phyloP scores from a whole-genome alignment of 306 rosid species.

The Argentina anserina region DNA sequence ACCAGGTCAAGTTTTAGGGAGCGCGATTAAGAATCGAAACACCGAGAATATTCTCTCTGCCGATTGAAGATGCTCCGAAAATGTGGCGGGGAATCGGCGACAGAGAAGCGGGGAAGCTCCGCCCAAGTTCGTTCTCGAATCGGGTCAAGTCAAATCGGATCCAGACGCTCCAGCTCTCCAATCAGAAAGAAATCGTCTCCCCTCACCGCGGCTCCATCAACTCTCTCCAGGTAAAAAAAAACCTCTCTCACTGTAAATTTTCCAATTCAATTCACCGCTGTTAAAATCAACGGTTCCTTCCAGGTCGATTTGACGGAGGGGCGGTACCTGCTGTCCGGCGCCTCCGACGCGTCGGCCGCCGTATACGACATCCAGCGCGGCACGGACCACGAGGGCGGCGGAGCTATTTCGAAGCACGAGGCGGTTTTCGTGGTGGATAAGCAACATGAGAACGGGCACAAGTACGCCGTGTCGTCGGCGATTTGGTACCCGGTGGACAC shows the following conservation, averaged over 20 bases:
- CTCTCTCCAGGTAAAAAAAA: constrained; percentile 60
- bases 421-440: constrained; percentile 57
- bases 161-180: constrained; percentile 54
- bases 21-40: neutral
- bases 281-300: neutral
- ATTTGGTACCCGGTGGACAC: constrained; percentile 94
- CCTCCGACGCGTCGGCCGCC: constrained; percentile 77
- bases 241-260: neutral
- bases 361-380: constrained; percentile 73
- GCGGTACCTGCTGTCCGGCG: constrained; percentile 69
- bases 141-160: constrained; percentile 62
- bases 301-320: constrained; percentile 81
- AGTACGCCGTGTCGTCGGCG: constrained; percentile 78
- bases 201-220: constrained; percentile 81
- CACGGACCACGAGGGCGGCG: constrained; percentile 40
- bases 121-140: constrained; percentile 54
- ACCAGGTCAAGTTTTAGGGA: neutral
- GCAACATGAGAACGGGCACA: constrained; percentile 64
- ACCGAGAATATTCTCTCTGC: neutral
- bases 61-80: constrained; percentile 71
- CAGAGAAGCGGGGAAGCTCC: constrained; percentile 74
- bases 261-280: neutral
- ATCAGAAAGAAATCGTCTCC: constrained; percentile 67
- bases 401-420: constrained; percentile 51
- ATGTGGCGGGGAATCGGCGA: constrained; percentile 93